Conservation (phyloP, 2,329 filamentous ascomycete species). For the Colletotrichum costaricense region DNA sequence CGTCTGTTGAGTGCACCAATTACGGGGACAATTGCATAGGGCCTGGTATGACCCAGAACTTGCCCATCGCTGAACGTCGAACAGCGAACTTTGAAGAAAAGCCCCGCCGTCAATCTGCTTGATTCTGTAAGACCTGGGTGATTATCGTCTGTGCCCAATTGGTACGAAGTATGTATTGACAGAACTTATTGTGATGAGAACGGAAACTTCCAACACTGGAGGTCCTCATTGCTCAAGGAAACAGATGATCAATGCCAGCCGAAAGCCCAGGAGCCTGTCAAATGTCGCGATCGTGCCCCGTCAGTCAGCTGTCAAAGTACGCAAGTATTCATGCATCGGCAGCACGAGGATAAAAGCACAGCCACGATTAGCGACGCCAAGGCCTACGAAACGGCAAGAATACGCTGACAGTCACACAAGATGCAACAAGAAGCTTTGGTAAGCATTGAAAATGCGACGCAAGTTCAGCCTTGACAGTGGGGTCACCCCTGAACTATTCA, state of each 20-base stretch:
- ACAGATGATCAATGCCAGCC: neutral
- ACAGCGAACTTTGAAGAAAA: neutral
- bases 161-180: neutral
- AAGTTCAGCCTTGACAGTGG: neutral
- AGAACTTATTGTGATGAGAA: neutral
- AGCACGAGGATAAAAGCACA: neutral
- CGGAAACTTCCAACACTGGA: neutral
- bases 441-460: neutral
- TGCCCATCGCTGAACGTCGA: neutral
- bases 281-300: neutral
- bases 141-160: neutral
- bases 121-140: neutral
- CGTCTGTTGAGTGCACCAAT: too few species aligned
- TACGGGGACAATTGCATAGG: too few species aligned
- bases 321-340: neutral
- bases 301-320: neutral
- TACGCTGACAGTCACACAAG: conserved; percentile 2
- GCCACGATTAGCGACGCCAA: neutral
- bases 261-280: neutral
- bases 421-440: neutral
- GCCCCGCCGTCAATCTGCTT: too few species aligned
- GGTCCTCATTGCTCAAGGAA: neutral
- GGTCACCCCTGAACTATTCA: neutral
- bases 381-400: neutral
- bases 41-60: neutral